Percentiles rank a stretch among this genome's conserved stretches.
phyloP scores from a whole-genome alignment of 371 early-diverging fungal species.

The Haplosporangium sp. region DNA sequence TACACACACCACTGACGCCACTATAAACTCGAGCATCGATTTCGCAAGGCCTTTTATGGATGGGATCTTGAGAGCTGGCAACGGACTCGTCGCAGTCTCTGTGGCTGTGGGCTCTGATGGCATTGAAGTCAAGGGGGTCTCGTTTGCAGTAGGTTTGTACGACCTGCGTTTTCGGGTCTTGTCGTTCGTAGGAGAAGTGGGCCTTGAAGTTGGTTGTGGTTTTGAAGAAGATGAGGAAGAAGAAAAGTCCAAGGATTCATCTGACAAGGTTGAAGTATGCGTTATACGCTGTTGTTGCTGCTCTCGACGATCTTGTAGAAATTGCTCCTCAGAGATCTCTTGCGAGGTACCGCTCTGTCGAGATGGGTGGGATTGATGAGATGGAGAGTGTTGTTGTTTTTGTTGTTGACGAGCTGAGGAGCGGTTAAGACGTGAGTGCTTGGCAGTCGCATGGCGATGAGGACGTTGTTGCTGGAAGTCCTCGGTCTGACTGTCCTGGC shows the following conservation, averaged over 20 bases:
- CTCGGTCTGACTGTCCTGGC: constrained; percentile 24
- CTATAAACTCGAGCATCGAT: constrained; percentile 25
- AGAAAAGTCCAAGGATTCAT: neutral
- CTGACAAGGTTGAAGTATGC: neutral
- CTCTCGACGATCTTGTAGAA: neutral
- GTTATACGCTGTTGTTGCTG: constrained; percentile 10
- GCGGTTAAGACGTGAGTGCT: neutral
- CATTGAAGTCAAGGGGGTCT: neutral
- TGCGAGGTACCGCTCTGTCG: neutral
- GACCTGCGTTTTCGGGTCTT: constrained; percentile 15
- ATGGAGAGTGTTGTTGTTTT: neutral
- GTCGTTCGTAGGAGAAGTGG: neutral
- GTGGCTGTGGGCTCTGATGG: constrained; percentile 1
- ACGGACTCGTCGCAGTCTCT: neutral
- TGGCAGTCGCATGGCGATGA: neutral
- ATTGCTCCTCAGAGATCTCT: neutral
- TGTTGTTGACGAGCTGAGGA: constrained; percentile 3
- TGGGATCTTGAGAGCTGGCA: constrained; percentile 37
- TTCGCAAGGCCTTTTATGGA: constrained; percentile 19
- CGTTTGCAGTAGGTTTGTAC: neutral
- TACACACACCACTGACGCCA: constrained; percentile 34
- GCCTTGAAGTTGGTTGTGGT: neutral
- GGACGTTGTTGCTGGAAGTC: constrained; percentile 1
- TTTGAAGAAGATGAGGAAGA: neutral
- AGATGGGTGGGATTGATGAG: neutral